Percentiles rank a stretch among this genome's conserved stretches.
Conservation (phyloP, 805 yeast genomes). For the Zygotorulaspora sp. region DNA sequence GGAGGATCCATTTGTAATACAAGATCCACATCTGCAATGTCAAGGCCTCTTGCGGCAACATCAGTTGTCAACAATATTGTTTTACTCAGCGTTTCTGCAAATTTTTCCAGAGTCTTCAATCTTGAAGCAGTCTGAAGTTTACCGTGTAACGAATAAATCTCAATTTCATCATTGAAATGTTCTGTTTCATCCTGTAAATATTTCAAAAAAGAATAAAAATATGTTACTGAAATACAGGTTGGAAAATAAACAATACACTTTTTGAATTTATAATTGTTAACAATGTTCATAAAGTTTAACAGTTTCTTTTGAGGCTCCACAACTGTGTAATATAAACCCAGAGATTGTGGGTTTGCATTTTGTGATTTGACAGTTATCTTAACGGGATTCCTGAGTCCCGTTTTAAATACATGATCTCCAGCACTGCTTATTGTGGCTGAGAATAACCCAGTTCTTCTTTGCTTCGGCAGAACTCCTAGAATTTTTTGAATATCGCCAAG, state of each 20-base stretch:
- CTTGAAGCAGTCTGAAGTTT: conserved; percentile 80
- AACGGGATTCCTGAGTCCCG: conserved; percentile 93
- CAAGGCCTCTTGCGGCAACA: conserved; percentile 97
- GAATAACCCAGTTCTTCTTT: conserved; percentile 87
- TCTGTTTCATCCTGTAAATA: conserved; percentile 35
- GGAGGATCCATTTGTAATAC: conserved; percentile 97
- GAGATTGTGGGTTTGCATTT: conserved; percentile 52
- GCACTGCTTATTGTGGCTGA: conserved; percentile 91
- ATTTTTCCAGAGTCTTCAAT: conserved; percentile 60
- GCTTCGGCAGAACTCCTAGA: conserved; percentile 71
- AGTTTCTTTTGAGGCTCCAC: conserved; percentile 60
- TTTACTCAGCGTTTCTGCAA: conserved; percentile 47
- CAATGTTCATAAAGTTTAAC: conserved; percentile 49
- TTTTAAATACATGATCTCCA: conserved; percentile 68
- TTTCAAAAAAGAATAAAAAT: conserved; percentile 58
- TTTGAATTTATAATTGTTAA: conserved; percentile 53
- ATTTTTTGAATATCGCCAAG: conserved; percentile 63
- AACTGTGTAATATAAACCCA: conserved; percentile 57
- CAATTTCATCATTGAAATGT: conserved; percentile 30
- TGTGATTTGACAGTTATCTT: conserved; percentile 69
- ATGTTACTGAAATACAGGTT: conserved; percentile 79
- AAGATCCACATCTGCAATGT: conserved; percentile 89
- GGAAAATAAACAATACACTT: conserved; percentile 91
- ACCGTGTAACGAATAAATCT: conserved; percentile 80
- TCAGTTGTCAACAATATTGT: conserved; percentile 84